Evolutionary conservation across 2,329 filamentous ascomycete genomes (phyloP).

Genomic region (Colletotrichum sp.): DNA sequence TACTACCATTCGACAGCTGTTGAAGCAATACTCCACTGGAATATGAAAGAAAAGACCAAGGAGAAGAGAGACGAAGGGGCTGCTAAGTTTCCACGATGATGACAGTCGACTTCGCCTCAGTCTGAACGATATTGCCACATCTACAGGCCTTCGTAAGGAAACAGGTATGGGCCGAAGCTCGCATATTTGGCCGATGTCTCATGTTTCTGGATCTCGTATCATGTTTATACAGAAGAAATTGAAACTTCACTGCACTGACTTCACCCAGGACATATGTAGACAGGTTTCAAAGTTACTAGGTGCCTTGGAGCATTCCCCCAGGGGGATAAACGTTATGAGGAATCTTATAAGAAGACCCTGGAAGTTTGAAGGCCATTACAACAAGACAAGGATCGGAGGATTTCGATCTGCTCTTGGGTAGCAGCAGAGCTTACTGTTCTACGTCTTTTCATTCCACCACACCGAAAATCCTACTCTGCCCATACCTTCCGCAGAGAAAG

Average conservation of each 20-base stretch:
- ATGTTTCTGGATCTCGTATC: accelerated
- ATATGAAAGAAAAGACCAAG: too few species aligned
- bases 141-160: not conserved
- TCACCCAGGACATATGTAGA: not conserved
- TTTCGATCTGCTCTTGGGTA: too few species aligned
- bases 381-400: not conserved
- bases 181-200: too few species aligned
- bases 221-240: not conserved
- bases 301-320: accelerated
- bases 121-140: accelerated
- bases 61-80: accelerated
- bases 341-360: accelerated
- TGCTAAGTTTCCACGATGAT: too few species aligned
- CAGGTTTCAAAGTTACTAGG: accelerated
- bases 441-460: accelerated
- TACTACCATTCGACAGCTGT: too few species aligned
- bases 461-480: accelerated
- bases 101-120: accelerated
- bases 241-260: not conserved
- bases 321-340: accelerated
- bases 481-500: not conserved
- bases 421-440: not conserved
- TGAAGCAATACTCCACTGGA: too few species aligned
- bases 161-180: too few species aligned
- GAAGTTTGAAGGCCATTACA: accelerated